Evolutionary conservation across 768 basidiomycete species (phyloP), one percentile per base, ranked within the genome.

Genomic region (Collybia nuda): DNA sequence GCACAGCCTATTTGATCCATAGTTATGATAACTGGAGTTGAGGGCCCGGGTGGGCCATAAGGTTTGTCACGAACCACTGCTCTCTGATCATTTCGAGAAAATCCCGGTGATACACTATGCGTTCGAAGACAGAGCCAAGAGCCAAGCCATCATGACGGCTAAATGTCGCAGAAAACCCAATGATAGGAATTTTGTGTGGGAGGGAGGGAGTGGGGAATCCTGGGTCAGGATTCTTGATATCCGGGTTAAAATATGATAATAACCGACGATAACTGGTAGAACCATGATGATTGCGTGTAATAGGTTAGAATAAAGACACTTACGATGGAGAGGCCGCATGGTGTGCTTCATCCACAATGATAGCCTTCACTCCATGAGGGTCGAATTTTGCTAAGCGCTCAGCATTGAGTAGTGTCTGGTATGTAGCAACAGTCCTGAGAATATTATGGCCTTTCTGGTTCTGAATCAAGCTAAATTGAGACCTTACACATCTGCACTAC

Each of bases 121-220:
- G 76, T 61, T 97, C 83, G 60, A 96, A 98, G 1, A 97, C 86
- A 2, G 88, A 85, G 5, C 91, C 86, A 3, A 98, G 79, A 1
- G 93, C 90, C 2, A 95, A 73, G 4, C 93, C 90, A 57, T 98
- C 96, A 56, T 95, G 90, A 23, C 96, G 80, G 56, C 84, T 86
- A 71, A 97, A 97, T 0, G 96, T 98, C 1, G 96, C 96, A 47
- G 93, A 93, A 64, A 98, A 97, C 0, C 95, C 96, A 40, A 98
- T 77, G 44, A 97, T 84, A 2, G 95, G 93, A 22, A 95, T 81
- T 38, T 71, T 70, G 59, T 82, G 73, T 11, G 65, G 62, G 35
- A 71, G 64, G 39, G 50, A 51, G 21, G 72, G 74, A 39, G 73
- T 63, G n/a, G 62, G 47, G 46, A 74, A 64, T 40, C 66, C 52